phyloP scores from a whole-genome alignment of 108 stramenopile species.

The Epipyxis sp. region DNA sequence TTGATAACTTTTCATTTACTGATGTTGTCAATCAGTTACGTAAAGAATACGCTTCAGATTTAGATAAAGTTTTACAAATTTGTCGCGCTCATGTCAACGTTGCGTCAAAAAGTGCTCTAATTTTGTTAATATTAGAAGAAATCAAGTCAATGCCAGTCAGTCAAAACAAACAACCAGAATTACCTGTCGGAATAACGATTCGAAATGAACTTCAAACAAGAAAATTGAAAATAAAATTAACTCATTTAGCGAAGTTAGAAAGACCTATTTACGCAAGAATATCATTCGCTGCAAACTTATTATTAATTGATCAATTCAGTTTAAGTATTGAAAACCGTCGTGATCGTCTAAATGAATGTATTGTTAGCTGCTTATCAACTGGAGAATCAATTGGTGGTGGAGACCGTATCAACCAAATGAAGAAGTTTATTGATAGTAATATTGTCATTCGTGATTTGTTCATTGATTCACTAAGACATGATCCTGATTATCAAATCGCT shows the following conservation, averaged over 20 bases:
- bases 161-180: conserved; percentile 62
- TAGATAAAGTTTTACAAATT: conserved; percentile 64
- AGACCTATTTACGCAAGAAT: neutral
- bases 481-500: conserved; percentile 21
- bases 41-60: conserved; percentile 66
- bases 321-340: conserved; percentile 9
- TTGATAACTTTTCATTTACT: conserved; percentile 59
- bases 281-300: conserved; percentile 15
- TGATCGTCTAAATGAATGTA: conserved; percentile 10
- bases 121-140: conserved; percentile 64
- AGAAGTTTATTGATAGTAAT: conserved; percentile 21
- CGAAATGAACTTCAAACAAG: neutral
- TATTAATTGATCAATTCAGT: conserved; percentile 23
- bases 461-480: neutral
- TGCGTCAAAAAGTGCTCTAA: conserved; percentile 65
- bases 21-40: conserved; percentile 78
- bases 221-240: conserved; percentile 19
- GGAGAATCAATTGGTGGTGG: conserved; percentile 44
- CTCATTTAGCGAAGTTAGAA: conserved; percentile 2
- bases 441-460: conserved; percentile 18
- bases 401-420: conserved; percentile 17
- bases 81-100: conserved; percentile 75
- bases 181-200: neutral
- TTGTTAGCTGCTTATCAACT: conserved; percentile 4
- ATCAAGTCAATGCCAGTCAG: conserved; percentile 68